Conservation (phyloP, 2,329 filamentous ascomycete genomes). For the Didymella sp. region DNA sequence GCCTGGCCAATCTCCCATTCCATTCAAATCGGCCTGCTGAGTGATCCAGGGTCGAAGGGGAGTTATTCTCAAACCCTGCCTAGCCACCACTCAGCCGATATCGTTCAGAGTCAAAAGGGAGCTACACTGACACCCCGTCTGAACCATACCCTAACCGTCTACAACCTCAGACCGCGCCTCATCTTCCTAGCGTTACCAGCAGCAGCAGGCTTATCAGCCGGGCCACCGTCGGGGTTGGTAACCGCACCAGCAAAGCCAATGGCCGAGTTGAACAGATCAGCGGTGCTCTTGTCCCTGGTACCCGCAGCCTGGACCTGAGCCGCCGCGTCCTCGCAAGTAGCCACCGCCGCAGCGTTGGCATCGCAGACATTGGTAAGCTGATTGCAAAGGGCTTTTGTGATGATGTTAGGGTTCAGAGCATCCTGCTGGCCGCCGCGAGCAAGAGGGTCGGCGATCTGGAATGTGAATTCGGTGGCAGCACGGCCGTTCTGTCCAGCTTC, state of each 20-base stretch:
- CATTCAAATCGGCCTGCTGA: no score
- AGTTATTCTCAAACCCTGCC: conserved; percentile 9
- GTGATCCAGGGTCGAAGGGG: conserved; percentile 4
- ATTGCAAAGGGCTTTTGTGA: conserved; percentile 75
- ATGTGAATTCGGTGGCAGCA: conserved; percentile 66
- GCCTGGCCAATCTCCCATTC: no score
- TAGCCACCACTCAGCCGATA: background rate
- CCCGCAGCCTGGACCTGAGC: conserved; percentile 58
- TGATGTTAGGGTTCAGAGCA: conserved; percentile 75
- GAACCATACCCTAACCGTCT: background rate
- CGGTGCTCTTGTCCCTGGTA: conserved; percentile 51
- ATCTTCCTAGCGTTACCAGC: conserved; percentile 25
- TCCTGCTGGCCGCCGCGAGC: conserved; percentile 69
- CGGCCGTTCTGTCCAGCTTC: conserved; percentile 62
- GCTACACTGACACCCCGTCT: no score
- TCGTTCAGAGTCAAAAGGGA: background rate
- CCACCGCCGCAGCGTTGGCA: conserved; percentile 66
- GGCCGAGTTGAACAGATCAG: conserved; percentile 51
- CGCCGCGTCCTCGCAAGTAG: conserved; percentile 62
- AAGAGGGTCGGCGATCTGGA: conserved; percentile 69
- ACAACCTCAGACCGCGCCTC: conserved; percentile 31
- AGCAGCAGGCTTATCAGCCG: conserved; percentile 29
- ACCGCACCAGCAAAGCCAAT: conserved; percentile 49
- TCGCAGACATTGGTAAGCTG: conserved; percentile 71
- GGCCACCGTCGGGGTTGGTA: conserved; percentile 43